Evolutionary conservation across 1,139 yeast species (phyloP).

Genomic region (Chernovozyma aurita): DNA sequence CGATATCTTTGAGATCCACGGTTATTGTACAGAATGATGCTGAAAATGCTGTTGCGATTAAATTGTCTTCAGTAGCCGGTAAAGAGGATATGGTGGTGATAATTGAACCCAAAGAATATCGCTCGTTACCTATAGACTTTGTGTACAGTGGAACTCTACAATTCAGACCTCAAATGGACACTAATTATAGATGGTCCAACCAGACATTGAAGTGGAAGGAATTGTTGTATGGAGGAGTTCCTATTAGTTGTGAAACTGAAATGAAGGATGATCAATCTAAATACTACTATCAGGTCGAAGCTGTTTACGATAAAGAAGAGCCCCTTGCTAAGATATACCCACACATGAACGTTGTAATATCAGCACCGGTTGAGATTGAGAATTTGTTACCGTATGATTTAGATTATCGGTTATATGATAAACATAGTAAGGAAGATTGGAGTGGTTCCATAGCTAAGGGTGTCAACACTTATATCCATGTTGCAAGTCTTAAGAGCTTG

Average conservation of each 20-base stretch:
- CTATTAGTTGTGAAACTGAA: constrained; percentile 56
- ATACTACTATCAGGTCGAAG: constrained; percentile 73
- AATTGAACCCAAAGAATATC: constrained; percentile 50
- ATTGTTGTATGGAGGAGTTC: constrained; percentile 46
- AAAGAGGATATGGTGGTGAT: constrained; percentile 19
- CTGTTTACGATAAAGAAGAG: constrained; percentile 56
- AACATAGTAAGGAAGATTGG: constrained; percentile 70
- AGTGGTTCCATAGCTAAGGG: constrained; percentile 61
- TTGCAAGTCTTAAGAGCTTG: constrained; percentile 68
- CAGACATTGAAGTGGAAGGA: constrained; percentile 63
- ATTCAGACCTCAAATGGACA: constrained; percentile 56
- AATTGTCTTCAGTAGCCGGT: constrained; percentile 7
- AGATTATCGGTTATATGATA: constrained; percentile 72
- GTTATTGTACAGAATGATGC: constrained; percentile 68
- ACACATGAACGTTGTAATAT: constrained; percentile 69
- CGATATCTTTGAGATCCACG: constrained; percentile 72
- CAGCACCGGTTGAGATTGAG: constrained; percentile 85
- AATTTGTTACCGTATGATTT: constrained; percentile 83
- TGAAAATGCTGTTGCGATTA: constrained; percentile 45
- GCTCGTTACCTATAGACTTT: constrained; percentile 68
- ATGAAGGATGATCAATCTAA: constrained; percentile 34
- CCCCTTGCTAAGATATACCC: constrained; percentile 79
- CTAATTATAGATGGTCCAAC: constrained; percentile 64
- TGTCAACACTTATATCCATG: constrained; percentile 68
- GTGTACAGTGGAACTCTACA: constrained; percentile 57